Base-by-base conservation (phyloP, 306 rosid species). In the Rubus idaeus region DNA sequence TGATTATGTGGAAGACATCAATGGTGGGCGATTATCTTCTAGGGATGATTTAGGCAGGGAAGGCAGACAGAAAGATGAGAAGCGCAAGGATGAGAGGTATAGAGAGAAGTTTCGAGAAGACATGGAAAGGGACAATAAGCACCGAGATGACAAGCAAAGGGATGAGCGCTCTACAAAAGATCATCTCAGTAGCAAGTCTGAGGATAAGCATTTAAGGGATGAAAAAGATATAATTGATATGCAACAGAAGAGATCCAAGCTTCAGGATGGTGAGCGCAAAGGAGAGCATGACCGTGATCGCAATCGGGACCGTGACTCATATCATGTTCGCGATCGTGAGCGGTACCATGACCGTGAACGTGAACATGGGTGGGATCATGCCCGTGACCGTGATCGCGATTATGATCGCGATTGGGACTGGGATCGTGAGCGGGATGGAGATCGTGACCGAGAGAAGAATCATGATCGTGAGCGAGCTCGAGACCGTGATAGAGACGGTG, bases 41-140 rank as follows among this genome's bases (percentile, higher is more conserved):
- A 88, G 83, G 85, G 93, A 91, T 85, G 97, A 89, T 74, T 46
- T 45, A 84, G 75, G 83, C 50, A 89, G 85, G 85, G 98, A 92
- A 76, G 94, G 81, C 66, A 88, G 84, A 77, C 88, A 83, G 71
- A 96, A 87, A 86, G 93, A 90, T 83, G 99, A 96, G 81, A 96
- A 87, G 79, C 94, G 87, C 75, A 96, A 83, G 82, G 98, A 96
- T 80, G 99, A 96, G 42, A 91, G 87, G 82, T 82, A 86, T 66
- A 86, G 80, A 80, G 98, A 91, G 84, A 96, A 88, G 78, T 78
- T 84, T 74, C 82, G 89, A 78, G 97, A 92, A 75, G 97, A 89
- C 68, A 63, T 79, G 69, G 96, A 89, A 47, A 87, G 82, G 84
- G 98, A 92, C 78, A 90, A 78, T 84, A 94, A 89, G 86, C 90